Base-by-base conservation (phyloP, 83 land plant species). In the Picea abies region DNA sequence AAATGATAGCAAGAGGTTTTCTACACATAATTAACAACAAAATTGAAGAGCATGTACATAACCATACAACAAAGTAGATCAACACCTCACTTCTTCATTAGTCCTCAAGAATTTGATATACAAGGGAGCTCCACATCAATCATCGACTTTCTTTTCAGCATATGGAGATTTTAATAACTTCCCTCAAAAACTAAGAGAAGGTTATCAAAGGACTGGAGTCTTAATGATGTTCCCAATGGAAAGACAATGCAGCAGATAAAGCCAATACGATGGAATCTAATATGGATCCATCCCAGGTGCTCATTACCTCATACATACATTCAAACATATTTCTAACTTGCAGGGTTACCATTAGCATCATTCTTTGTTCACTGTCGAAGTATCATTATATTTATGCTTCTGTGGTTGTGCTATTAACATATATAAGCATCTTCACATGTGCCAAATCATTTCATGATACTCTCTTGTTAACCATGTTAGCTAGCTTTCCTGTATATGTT, bases 181-280 rank as follows among this genome's bases (percentile, higher is more conserved):
- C 78, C 99, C 99, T 17, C 84, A 95, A 77, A 83, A 93, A 63
- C 92, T 96, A 3, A 84, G 99, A 76, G 99, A 97, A 87, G 98
- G 99, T 10, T 97, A 98, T 90, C 99, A 97, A 77, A 89, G 99
- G 63, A 97, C 99, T 35, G 99, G 98, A 63, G 92, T 97, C 99
- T 97, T 35, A 91, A 95, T 37, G 99, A 97, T 81, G 99, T 97
- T 35, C 99, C 99, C 15, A 95, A 93, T 89, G 98, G 99, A 12
- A 88, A 91, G 52, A 97, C 95, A 85, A 97, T 88, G 99, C 98
- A 39, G 93, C 98, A 29, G 99, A 95, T 79, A 97, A 97, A 79
- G 99, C 99, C 56, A 8, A 2, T 72, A 72, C 9, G 20, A 17
- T 72, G 56, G 56, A 49, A 49, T 49, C 2, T 41, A 41, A 9